Evolutionary conservation across 805 yeast species (phyloP), one percentile per base, ranked within the genome.

Genomic region (Metschnikowia drakensbergensis): DNA sequence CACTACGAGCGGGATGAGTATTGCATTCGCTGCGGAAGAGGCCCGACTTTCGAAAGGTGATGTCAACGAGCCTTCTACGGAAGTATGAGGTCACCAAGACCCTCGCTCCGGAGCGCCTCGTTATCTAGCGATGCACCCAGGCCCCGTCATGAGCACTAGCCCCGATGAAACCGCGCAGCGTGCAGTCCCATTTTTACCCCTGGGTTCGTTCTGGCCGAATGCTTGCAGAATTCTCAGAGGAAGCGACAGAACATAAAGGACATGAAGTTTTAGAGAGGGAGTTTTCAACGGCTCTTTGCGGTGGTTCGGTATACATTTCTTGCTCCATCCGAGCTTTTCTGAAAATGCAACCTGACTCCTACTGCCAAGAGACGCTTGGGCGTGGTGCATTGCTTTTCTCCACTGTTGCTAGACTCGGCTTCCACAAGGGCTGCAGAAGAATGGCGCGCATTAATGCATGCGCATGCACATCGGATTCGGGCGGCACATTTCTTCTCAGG

Each of bases 381-480:
- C 23, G 6, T 25, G 22, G 5, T 40, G 5, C 22, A 8, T 40
- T 40, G 43, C 43, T 40, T 31, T 40, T 40, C 43, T 6, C 22
- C 22, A 30, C 29, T 40, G 29, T 40, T 40, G 43, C 36, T 40
- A 8, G 25, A 30, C 3, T 30, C n/a, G 36, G 43, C 43, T 40
- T 30, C 43, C 8, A 31, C 11, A 33, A 3, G 25, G 11, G 35
- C 36, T 40, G 45, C 38, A 42, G 45, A 42, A 33, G 31, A 34
- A 42, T 3, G 37, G 45, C 45, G 45, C 45, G 38, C 26, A 32
- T 6, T 2, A 31, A 25, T 27, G 45, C 35, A 34, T 33, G 38
- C 30, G 7, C 29, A 42, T 42, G 45, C 45, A 42, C 31, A 3
- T 10, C 7, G 37, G 37, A 10, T 26, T 8, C 32, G 33, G 7